These are phyloP conservation scores for Leccinum holopus DNA, from an alignment of 1,284 basidiomycete genomes.

Conservation along the genomic window DNA sequence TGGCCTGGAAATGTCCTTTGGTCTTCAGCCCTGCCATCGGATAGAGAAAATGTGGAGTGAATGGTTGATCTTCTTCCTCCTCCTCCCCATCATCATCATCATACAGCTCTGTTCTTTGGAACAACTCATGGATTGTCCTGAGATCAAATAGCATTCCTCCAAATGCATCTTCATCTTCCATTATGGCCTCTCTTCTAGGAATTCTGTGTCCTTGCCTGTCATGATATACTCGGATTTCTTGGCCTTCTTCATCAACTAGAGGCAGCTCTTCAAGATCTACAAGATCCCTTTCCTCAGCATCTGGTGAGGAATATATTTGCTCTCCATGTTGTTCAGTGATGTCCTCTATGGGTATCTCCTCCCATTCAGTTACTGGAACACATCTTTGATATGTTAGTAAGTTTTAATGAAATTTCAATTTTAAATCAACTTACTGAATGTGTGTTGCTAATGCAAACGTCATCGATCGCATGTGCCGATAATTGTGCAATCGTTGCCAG, in stretches of 20 bases:
- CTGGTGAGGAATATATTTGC: background rate
- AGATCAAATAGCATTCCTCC: constrained; percentile 8
- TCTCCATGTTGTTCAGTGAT: background rate
- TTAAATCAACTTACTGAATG: constrained; percentile 1
- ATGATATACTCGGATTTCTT: background rate
- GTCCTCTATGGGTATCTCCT: background rate
- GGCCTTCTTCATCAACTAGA: background rate
- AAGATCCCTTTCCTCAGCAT: background rate
- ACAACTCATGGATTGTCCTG: background rate
- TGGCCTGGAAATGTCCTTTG: constrained; percentile 2
- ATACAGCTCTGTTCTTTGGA: background rate
- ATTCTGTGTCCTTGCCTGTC: background rate
- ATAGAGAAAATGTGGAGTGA: constrained; percentile 7
- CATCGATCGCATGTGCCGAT: background rate
- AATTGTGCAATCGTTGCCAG: background rate
- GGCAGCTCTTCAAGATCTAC: background rate
- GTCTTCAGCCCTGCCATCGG: constrained; percentile 6
- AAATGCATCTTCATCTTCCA: background rate
- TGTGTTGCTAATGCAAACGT: constrained; percentile 6
- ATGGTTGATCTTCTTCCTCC: background rate
- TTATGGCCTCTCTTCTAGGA: background rate
- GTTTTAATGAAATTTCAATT: too few species aligned
- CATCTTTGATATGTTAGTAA: too few species aligned
- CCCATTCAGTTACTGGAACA: background rate
- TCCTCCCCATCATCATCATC: too few species aligned